phyloP scores from a whole-genome alignment of 352 stramenopile genomes.

The Phytopythium kandeliae region DNA sequence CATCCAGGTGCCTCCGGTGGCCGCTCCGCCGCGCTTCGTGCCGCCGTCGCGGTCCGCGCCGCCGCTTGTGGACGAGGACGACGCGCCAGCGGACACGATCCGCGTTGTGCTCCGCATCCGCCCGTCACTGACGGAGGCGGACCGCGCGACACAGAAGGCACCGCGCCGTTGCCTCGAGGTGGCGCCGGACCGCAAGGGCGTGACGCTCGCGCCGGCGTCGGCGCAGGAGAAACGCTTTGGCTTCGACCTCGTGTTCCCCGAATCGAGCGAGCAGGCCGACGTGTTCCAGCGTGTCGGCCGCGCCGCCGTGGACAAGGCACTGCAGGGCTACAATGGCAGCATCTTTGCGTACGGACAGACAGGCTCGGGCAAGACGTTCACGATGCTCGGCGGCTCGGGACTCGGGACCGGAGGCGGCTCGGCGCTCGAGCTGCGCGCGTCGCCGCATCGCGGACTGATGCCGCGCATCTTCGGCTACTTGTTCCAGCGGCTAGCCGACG shows the following conservation, averaged over 20 bases:
- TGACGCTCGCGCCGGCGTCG: constrained; percentile 49
- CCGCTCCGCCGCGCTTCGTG: constrained; percentile 12
- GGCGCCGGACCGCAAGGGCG: constrained; percentile 42
- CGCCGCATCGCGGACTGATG: constrained; percentile 63
- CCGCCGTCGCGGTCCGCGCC: constrained; percentile 7
- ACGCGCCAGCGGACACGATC: constrained; percentile 50
- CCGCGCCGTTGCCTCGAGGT: constrained; percentile 52
- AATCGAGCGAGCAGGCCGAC: constrained; percentile 66
- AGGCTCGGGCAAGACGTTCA: constrained; percentile 86
- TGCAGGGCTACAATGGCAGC: constrained; percentile 85
- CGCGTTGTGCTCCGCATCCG: constrained; percentile 68
- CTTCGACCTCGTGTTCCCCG: constrained; percentile 80
- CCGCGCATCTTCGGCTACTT: constrained; percentile 81
- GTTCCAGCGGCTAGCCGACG: constrained; percentile 48
- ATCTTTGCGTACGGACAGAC: constrained; percentile 90
- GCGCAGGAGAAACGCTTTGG: constrained; percentile 78
- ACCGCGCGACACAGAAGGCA: constrained; percentile 24
- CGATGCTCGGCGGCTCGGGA: constrained; percentile 62
- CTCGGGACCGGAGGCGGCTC: no score
- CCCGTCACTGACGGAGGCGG: constrained; percentile 21
- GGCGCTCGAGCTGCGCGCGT: constrained; percentile 39
- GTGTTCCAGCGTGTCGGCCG: constrained; percentile 75
- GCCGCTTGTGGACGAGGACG: constrained; percentile 13
- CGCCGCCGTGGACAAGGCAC: constrained; percentile 73
- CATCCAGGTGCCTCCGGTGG: constrained; percentile 7